Conservation (phyloP, 306 rosid species). For the Cicer pinnatifidum region DNA sequence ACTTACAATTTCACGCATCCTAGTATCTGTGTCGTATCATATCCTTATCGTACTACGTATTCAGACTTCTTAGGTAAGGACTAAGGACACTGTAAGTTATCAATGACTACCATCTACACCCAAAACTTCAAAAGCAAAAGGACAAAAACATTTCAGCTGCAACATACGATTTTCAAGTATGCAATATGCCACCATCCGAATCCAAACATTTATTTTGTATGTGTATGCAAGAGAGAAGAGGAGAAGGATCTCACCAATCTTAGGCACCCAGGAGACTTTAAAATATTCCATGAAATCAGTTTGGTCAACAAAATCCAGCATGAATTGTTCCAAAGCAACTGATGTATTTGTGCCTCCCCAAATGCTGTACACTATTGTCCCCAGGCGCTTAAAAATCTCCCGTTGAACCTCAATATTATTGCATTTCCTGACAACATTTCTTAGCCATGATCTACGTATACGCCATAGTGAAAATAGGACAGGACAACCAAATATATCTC, state of each 20-base stretch:
- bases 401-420: conserved; percentile 73
- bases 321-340: conserved; percentile 62
- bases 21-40: no score
- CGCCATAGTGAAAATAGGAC: conserved; percentile 91
- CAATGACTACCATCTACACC: no score
- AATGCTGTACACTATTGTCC: conserved; percentile 67
- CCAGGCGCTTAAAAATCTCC: conserved; percentile 85
- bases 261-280: conserved; percentile 80
- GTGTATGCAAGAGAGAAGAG: conserved; percentile 45
- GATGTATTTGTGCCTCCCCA: conserved; percentile 67
- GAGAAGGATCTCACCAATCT: conserved; percentile 79
- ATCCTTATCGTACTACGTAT: no score
- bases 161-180: conserved; percentile 18
- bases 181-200: conserved; percentile 29
- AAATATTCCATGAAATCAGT: conserved; percentile 88
- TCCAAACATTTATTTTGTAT: background rate
- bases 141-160: background rate
- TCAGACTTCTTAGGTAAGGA: no score
- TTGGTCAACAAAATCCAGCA: conserved; percentile 85
- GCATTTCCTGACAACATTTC: conserved; percentile 84
- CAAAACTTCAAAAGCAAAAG: no score
- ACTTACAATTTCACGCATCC: no score
- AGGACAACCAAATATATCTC: conserved; percentile 84
- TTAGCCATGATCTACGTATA: conserved; percentile 88
- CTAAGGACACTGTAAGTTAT: no score